Evolutionary conservation across 495 filamentous ascomycete genomes (phyloP).

Genomic region (Alectoria sarmentosa): DNA sequence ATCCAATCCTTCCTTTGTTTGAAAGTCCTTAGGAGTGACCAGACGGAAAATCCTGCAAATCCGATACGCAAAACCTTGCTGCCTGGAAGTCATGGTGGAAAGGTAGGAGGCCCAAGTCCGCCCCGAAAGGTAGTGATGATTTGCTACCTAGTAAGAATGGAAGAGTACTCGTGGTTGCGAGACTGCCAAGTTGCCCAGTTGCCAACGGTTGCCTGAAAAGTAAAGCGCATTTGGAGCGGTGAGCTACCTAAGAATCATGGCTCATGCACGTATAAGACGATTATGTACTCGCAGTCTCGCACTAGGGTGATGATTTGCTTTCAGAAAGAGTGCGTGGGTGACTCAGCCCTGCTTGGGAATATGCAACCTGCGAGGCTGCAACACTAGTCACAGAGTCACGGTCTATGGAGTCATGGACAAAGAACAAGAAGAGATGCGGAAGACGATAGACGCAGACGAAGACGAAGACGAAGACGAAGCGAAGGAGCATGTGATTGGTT

Average conservation of each 20-base stretch:
- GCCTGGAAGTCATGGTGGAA: not conserved
- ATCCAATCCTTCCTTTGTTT: not conserved
- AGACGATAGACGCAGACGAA: too few relatives aligned
- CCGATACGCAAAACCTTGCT: not conserved
- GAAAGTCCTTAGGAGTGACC: not conserved
- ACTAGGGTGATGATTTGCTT: too few relatives aligned
- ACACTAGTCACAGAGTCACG: too few relatives aligned
- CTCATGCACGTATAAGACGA: too few relatives aligned
- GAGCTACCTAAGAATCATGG: too few relatives aligned
- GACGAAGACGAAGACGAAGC: too few relatives aligned
- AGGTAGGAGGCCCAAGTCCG: not conserved
- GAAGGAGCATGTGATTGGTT: not conserved
- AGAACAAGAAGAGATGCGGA: too few relatives aligned
- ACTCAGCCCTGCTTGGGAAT: constrained; percentile 14
- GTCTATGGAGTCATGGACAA: not conserved
- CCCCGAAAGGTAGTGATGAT: not conserved
- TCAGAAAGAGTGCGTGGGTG: not conserved
- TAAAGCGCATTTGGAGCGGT: constrained; percentile 1
- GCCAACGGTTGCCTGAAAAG: too few relatives aligned
- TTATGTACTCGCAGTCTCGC: too few relatives aligned
- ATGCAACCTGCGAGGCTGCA: too few relatives aligned
- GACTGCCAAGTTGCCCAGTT: too few relatives aligned
- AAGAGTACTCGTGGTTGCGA: not conserved
- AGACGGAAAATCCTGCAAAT: not conserved
- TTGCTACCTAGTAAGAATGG: not conserved